phyloP scores from a whole-genome alignment of 331 rosid species.

The Arachis monticola region DNA sequence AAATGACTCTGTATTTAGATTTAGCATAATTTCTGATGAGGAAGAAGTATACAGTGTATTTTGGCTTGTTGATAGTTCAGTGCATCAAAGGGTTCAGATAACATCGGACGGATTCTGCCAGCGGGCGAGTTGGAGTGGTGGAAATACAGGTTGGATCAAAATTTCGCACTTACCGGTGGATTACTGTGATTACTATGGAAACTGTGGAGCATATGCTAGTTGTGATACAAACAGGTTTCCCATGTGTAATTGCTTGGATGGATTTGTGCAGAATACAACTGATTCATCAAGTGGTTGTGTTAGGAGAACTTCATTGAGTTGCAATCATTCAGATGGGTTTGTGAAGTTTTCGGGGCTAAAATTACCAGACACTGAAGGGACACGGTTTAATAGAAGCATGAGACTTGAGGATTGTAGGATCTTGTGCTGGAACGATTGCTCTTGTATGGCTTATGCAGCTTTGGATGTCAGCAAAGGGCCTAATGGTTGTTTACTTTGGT shows the following conservation, averaged over 20 bases:
- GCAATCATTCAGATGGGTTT: conserved; percentile 32
- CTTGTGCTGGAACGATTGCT: neutral
- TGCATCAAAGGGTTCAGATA: neutral
- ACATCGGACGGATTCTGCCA: neutral
- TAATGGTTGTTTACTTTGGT: conserved; percentile 21
- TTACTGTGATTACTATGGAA: neutral
- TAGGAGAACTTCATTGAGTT: conserved; percentile 30
- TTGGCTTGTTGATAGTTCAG: conserved; percentile 3
- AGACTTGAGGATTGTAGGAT: neutral
- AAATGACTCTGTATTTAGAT: neutral
- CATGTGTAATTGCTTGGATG: conserved; percentile 18
- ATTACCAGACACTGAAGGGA: neutral
- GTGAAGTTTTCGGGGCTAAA: neutral
- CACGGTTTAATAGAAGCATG: neutral
- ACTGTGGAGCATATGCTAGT: conserved; percentile 18
- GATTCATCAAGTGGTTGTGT: conserved; percentile 33
- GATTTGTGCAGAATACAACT: conserved; percentile 27
- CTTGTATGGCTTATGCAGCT: neutral
- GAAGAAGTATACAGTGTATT: neutral
- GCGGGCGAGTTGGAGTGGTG: neutral
- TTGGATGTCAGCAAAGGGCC: neutral
- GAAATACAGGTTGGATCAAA: neutral
- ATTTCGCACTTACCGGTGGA: neutral
- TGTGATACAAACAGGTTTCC: neutral
- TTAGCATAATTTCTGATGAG: neutral